These are phyloP conservation scores for Scenedesmus sp. DNA, from an alignment of 163 green algal species.

Conservation along the genomic window DNA sequence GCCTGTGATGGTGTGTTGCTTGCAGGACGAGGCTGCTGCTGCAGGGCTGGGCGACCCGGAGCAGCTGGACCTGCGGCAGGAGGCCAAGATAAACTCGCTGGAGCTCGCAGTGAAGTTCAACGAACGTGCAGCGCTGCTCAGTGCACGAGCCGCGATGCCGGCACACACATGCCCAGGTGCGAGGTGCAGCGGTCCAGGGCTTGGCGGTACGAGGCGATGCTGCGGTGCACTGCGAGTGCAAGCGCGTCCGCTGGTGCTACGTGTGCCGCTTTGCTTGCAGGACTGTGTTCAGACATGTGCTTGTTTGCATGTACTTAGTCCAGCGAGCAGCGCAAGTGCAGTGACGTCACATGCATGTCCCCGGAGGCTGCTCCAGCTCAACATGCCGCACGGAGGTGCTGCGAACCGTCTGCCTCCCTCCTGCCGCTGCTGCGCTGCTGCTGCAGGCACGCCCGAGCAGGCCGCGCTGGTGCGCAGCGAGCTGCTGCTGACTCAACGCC, in stretches of 20 bases:
- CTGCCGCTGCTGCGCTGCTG: neutral
- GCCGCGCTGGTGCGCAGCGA: slow-evolving; percentile 75
- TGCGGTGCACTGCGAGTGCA: neutral
- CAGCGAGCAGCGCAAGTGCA: no score
- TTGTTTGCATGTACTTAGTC: no score
- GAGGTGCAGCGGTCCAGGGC: neutral
- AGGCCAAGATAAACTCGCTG: slow-evolving; percentile 85
- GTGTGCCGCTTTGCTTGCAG: neutral
- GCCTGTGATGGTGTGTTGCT: neutral
- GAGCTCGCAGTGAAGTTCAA: slow-evolving; percentile 12
- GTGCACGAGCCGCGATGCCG: slow-evolving; percentile 5
- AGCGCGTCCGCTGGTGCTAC: neutral
- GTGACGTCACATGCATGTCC: no score
- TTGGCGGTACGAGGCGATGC: neutral
- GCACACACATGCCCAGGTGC: slow-evolving; percentile 46
- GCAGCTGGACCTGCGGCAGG: slow-evolving; percentile 78
- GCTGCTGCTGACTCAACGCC: slow-evolving; percentile 65
- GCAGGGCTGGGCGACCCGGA: slow-evolving; percentile 27
- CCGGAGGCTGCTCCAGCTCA: no score
- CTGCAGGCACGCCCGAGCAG: slow-evolving; percentile 70
- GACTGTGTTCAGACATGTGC: no score
- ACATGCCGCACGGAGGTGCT: no score
- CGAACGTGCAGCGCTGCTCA: slow-evolving; percentile 52
- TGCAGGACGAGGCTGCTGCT: slow-evolving; percentile 19
- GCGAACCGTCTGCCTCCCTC: no score